These are phyloP conservation scores for Phytophthora pseudosyringae DNA, from an alignment of 352 stramenopile genomes.

Conservation along the genomic window DNA sequence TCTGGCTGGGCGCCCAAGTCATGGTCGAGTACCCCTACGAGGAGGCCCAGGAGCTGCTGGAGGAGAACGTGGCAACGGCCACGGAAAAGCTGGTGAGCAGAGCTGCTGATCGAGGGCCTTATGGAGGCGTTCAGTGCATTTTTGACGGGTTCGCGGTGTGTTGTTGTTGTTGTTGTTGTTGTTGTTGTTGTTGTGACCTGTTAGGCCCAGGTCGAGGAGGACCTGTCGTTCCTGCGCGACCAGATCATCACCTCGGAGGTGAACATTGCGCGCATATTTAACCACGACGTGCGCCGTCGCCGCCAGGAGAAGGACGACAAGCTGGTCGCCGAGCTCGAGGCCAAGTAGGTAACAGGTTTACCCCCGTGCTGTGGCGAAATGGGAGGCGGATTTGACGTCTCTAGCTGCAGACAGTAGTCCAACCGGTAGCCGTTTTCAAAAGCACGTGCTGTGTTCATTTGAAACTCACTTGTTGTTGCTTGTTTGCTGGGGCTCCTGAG, in stretches of 20 bases:
- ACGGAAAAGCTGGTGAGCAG: conserved; percentile 69
- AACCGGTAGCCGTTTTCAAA: conserved; percentile 20
- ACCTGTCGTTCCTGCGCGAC: conserved; percentile 95
- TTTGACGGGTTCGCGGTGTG: conserved; percentile 6
- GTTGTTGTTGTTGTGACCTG: background rate
- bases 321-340: conserved; percentile 65
- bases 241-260: conserved; percentile 98
- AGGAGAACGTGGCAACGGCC: conserved; percentile 74
- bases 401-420: conserved; percentile 20
- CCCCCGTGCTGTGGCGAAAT: background rate
- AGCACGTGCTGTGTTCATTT: conserved; percentile 27
- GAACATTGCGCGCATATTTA: conserved; percentile 97
- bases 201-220: conserved; percentile 84
- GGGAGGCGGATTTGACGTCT: background rate
- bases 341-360: conserved; percentile 47
- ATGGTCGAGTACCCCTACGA: conserved; percentile 98
- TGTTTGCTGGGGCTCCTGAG: background rate
- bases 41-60: conserved; percentile 93
- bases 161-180: background rate
- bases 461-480: conserved; percentile 14
- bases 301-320: conserved; percentile 79
- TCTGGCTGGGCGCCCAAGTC: conserved; percentile 97
- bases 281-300: conserved; percentile 94
- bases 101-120: conserved; percentile 1
- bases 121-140: background rate